A percentile compares a stretch with the other conserved stretches of the same genome.
Conservation (phyloP, 176 grass and related monocot species). For the Cenchrus fungigraminus region DNA sequence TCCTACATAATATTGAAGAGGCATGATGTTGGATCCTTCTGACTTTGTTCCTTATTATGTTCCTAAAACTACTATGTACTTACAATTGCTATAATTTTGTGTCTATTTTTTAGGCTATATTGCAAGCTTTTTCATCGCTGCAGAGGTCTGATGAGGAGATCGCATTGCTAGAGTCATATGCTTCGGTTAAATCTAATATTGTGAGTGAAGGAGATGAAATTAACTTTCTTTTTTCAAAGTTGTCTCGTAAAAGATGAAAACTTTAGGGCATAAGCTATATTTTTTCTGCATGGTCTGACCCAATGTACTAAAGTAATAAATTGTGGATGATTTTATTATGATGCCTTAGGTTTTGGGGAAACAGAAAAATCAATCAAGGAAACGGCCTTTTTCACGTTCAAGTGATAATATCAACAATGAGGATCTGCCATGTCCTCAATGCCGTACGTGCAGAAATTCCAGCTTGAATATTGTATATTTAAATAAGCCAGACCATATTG, state of each 20-base stretch:
- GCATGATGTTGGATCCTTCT: conserved; percentile 42
- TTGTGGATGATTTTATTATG: conserved; percentile 16
- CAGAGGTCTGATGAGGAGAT: conserved; percentile 89
- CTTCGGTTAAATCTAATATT: conserved; percentile 83
- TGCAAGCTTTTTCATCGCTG: conserved; percentile 74
- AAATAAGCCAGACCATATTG: neutral
- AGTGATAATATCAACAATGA: conserved; percentile 49
- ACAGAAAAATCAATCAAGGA: conserved; percentile 66
- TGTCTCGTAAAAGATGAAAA: conserved; percentile 7
- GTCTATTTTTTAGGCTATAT: conserved; percentile 73
- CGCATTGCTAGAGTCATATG: conserved; percentile 78
- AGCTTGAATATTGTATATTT: neutral
- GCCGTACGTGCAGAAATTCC: conserved; percentile 50
- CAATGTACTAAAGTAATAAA: conserved; percentile 28
- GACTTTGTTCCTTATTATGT: conserved; percentile 20
- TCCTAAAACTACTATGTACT: conserved; percentile 15
- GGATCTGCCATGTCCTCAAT: conserved; percentile 78
- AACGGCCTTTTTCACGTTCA: conserved; percentile 50
- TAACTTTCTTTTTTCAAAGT: conserved; percentile 25
- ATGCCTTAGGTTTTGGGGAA: conserved; percentile 58
- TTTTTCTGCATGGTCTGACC: conserved; percentile 2
- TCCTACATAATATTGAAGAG: conserved; percentile 93
- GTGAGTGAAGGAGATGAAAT: conserved; percentile 44
- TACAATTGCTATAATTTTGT: conserved; percentile 27
- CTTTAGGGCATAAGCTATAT: neutral